phyloP scores from a whole-genome alignment of 129 eudicot species.

The Glebionis coronaria region DNA sequence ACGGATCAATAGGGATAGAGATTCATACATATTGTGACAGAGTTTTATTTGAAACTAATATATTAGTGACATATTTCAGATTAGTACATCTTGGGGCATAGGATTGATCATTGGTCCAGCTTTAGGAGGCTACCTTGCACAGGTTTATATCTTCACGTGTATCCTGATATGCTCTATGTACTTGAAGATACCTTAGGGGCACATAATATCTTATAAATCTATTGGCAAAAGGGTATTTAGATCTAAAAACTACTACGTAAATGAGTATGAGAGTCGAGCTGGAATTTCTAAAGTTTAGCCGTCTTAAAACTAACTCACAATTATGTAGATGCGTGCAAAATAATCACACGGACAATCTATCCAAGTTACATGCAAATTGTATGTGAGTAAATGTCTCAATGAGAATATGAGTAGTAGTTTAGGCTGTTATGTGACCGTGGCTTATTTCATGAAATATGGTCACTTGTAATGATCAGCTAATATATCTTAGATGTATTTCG shows the following conservation, averaged over 20 bases:
- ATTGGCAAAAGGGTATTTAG: neutral
- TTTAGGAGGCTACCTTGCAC: slow-evolving; percentile 92
- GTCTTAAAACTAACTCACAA: neutral
- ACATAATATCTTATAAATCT: neutral
- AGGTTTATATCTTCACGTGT: slow-evolving; percentile 37
- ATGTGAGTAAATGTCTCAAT: too few relatives aligned
- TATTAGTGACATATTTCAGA: slow-evolving; percentile 34
- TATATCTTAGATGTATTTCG: too few relatives aligned
- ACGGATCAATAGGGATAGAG: too few relatives aligned
- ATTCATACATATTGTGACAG: neutral
- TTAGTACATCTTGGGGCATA: slow-evolving; percentile 91
- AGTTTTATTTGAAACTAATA: neutral
- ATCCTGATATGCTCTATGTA: slow-evolving; percentile 3
- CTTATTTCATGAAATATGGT: too few relatives aligned
- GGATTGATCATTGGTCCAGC: slow-evolving; percentile 93
- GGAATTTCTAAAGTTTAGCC: neutral
- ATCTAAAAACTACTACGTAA: slow-evolving; percentile 1
- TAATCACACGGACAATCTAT: too few relatives aligned
- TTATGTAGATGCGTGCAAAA: too few relatives aligned
- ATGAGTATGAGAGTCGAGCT: neutral
- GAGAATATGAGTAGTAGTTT: neutral
- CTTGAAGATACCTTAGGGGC: neutral
- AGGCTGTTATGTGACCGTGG: neutral
- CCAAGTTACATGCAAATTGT: too few relatives aligned
- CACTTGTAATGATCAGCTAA: too few relatives aligned